A percentile compares a stretch with the other conserved stretches of the same genome.
Evolutionary conservation across 805 yeast species (phyloP).

Genomic region (Metschnikowia noctiluminum): DNA sequence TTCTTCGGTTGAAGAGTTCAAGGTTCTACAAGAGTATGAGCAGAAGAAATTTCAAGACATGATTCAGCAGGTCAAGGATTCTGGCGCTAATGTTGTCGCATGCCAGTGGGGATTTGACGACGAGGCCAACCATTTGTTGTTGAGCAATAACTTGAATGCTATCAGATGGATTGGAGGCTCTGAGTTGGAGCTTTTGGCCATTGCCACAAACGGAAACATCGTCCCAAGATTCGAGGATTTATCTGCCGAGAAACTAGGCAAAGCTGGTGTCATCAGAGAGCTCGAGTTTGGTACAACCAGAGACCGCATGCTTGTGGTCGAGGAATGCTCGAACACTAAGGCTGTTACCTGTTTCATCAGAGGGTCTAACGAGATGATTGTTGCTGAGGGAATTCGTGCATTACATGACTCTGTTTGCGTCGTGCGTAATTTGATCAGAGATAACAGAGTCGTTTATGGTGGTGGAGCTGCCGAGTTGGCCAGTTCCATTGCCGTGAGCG

Average conservation of each 20-base stretch:
- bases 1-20: slow-evolving; percentile 89
- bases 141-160: slow-evolving; percentile 88
- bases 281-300: slow-evolving; percentile 94
- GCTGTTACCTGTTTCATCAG: slow-evolving; percentile 92
- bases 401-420: slow-evolving; percentile 96
- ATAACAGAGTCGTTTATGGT: slow-evolving; percentile 94
- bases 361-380: slow-evolving; percentile 97
- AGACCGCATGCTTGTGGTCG: slow-evolving; percentile 93
- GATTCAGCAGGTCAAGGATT: slow-evolving; percentile 79
- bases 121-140: slow-evolving; percentile 90
- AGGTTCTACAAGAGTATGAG: slow-evolving; percentile 87
- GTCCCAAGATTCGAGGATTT: slow-evolving; percentile 97
- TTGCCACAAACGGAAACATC: slow-evolving; percentile 95
- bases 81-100: slow-evolving; percentile 94
- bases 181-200: slow-evolving; percentile 91
- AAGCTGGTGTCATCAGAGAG: slow-evolving; percentile 81
- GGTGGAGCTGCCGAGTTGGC: slow-evolving; percentile 99
- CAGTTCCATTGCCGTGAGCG: slow-evolving; percentile 85
- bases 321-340: slow-evolving; percentile 79
- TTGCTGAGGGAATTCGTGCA: slow-evolving; percentile 95
- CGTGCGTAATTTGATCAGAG: slow-evolving; percentile 90
- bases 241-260: slow-evolving; percentile 75
- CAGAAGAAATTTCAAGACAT: slow-evolving; percentile 85
- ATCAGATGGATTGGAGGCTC: slow-evolving; percentile 99
- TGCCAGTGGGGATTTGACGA: slow-evolving; percentile 99